Evolutionary conservation across 2,329 filamentous ascomycete genomes (phyloP), one percentile per base, ranked within the genome.

Genomic region (Diplodia corticola): DNA sequence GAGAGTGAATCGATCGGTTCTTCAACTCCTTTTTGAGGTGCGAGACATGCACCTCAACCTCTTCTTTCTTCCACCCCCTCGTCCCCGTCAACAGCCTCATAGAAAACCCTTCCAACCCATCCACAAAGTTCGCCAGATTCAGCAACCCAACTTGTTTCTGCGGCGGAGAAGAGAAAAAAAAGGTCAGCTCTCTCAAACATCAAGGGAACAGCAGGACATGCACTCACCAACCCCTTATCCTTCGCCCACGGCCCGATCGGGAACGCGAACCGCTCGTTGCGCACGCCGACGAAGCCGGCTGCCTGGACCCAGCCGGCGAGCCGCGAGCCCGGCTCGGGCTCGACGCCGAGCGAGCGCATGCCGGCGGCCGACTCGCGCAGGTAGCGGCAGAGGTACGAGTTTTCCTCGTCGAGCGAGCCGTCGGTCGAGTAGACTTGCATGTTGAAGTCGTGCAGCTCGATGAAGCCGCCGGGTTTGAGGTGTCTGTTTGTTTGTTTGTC

Each of bases 211-310:
- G 13, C 24, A 26, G 26, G 15, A 48, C 24, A n/a, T 5, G n/a
- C 4, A 24, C 46, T 49, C 12, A 61, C 40, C 26, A 61, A 33
- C 20, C 9, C 40, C 61, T 72, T 71, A 60, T 74, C 71, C 67
- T 74, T 74, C n/a, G 72, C 24, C 63, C 49, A 65, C n/a, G 20
- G 9, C 5, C 63, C 63, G 13, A 65, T 30, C 2, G 63, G 40
- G 57, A 74, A 74, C 71, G 77, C 76, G 49, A 77, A 70, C 1
- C 76, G 66, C 68, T 73, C 74, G 67, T 77, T 74, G 6, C 71
- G 67, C 7, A 74, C 60, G 44, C 73, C 72, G 28, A 33, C 55
- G 68, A 74, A 74, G 13, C 72, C 71, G 17, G 69, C 70, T 20
- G 70, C 69, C 48, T 67, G 65, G 5, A 72, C 67, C 71, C 71